Conservation (phyloP, 2,329 filamentous ascomycete species). For the Chaetomium strumarium region DNA sequence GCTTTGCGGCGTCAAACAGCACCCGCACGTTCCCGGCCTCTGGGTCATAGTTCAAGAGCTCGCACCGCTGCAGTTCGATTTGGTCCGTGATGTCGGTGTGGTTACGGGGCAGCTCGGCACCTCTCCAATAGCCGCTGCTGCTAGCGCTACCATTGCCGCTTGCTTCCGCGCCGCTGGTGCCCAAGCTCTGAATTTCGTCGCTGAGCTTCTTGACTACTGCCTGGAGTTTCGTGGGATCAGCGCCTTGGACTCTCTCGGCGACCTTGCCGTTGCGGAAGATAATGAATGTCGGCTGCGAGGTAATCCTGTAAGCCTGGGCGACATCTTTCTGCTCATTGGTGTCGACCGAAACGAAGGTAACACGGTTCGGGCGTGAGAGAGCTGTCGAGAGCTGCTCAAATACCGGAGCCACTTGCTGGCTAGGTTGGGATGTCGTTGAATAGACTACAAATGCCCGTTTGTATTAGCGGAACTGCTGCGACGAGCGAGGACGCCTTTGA, state of each 20-base stretch:
- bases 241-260: constrained; percentile 65
- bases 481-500: background rate
- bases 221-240: constrained; percentile 65
- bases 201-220: constrained; percentile 65
- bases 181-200: constrained; percentile 55
- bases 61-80: constrained; percentile 71
- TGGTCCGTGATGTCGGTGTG: constrained; percentile 80
- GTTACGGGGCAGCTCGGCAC: constrained; percentile 67
- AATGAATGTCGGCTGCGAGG: constrained; percentile 83
- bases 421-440: constrained; percentile 79
- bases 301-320: constrained; percentile 65
- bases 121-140: constrained; percentile 57
- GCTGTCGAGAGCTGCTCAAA: constrained; percentile 71
- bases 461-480: background rate
- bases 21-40: constrained; percentile 66
- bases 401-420: constrained; percentile 74
- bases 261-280: constrained; percentile 69
- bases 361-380: constrained; percentile 63
- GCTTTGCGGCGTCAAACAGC: constrained; percentile 66
- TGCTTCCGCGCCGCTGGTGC: constrained; percentile 43
- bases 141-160: constrained; percentile 38
- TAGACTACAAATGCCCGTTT: constrained; percentile 56
- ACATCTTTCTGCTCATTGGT: constrained; percentile 71
- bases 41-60: constrained; percentile 81
- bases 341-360: constrained; percentile 86